Evolutionary conservation across 2,329 filamentous ascomycete species (phyloP), one percentile per base, ranked within the genome.

Genomic region (Fusarium hostae): DNA sequence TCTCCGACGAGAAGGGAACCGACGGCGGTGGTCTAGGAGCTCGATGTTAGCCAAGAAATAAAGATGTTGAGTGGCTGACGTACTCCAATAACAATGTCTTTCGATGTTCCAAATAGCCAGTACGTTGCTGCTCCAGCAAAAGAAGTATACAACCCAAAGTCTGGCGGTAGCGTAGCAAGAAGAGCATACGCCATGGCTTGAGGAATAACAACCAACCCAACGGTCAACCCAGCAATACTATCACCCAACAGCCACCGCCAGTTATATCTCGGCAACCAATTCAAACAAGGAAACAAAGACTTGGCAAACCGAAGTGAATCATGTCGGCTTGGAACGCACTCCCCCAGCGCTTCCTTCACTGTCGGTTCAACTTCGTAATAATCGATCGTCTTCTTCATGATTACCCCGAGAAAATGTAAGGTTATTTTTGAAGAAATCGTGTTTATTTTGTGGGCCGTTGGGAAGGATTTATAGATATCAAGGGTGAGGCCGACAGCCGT

Each of bases 91-190:
- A 92, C 94, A 78, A 95, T 94, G 79, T 95, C 93, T 77, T 94
- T 95, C 11, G 93, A 95, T 0, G 92, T 95, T 39, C 92, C 93
- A 77, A 95, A 95, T 63, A 94, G 88, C 92, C 92, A 95, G 82
- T 95, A 95, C 57, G 94, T 85, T 57, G 94, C 82, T 35, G 93
- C 92, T 54, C 93, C 93, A 79, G 94, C 92, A 77, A 95, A 95
- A 1, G 92, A 94, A 0, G 93, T 93, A 81, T 95, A 95, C 0
- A 95, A 84, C 39, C 93, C 93, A 75, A 88, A 95, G 73, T 94
- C 87, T 5, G 90, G 86, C 0, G 86, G 85, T 20, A 95, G 83
- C 44, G 89, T 84, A 28, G 93, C 93, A 26, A 95, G 84, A 37
- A 90, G 82, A 16, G 93, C 92, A 78, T 95, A 95, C 1, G 92